phyloP scores from a whole-genome alignment of 208 protist genomes.

The Leishmania mexicana region DNA sequence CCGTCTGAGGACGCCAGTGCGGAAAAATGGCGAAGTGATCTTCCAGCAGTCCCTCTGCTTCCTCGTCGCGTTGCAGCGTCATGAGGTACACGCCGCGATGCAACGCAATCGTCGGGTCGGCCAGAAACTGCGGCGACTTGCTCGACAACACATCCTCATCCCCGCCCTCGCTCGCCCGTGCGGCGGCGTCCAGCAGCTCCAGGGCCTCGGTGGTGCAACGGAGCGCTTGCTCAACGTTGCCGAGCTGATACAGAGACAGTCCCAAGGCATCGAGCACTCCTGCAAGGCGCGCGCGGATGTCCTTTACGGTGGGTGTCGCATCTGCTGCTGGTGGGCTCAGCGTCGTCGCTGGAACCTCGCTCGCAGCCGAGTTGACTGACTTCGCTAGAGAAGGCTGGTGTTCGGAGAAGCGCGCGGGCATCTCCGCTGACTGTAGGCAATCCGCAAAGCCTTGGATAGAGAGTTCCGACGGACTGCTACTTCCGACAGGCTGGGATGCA shows the following conservation, averaged over 20 bases:
- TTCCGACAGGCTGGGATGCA: background rate
- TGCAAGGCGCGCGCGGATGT: slow-evolving; percentile 61
- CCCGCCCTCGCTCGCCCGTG: background rate
- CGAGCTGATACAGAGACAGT: slow-evolving; percentile 69
- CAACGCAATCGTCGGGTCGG: slow-evolving; percentile 56
- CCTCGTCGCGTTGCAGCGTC: slow-evolving; percentile 76
- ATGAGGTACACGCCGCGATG: slow-evolving; percentile 84
- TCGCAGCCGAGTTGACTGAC: background rate
- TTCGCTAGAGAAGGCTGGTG: too few relatives aligned
- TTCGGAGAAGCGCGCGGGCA: background rate
- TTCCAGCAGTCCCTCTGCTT: slow-evolving; percentile 74
- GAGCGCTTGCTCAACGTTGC: slow-evolving; percentile 73
- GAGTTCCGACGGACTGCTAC: background rate
- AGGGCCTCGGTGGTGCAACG: slow-evolving; percentile 77
- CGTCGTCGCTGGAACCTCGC: background rate
- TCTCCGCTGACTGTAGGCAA: background rate
- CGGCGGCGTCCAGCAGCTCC: slow-evolving; percentile 37
- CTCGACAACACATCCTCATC: background rate
- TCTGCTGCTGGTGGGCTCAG: background rate
- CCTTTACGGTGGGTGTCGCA: slow-evolving; percentile 24
- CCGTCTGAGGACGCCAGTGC: slow-evolving; percentile 41
- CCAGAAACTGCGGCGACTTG: slow-evolving; percentile 13
- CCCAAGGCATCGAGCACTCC: slow-evolving; percentile 83
- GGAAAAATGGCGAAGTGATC: slow-evolving; percentile 46
- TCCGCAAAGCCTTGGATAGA: background rate